Base-by-base conservation (phyloP, 2,329 filamentous ascomycete genomes). In the Sclerotinia glacialis region DNA sequence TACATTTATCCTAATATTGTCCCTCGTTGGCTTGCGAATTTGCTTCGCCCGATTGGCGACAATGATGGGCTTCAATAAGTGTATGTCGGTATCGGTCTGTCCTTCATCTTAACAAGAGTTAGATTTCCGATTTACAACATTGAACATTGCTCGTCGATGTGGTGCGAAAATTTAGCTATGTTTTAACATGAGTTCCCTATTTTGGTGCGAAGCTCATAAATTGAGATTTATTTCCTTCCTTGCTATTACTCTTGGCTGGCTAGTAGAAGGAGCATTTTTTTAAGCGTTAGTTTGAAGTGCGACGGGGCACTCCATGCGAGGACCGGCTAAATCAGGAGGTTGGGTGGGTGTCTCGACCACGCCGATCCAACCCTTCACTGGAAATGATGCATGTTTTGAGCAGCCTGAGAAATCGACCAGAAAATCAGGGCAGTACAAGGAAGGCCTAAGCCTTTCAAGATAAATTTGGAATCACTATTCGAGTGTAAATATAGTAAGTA, bases 1-100 rank as follows among this genome's bases (percentile, higher is more conserved):
- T 65, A 65, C 46, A 53, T 44, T 60, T 65, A 52, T 52, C 54
- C 54, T 50, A 40, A 58, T 26, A 56, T 37, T 60, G 40, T 60
- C 21, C 54, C 21, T 44, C n/a, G 21, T 52, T 46, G 12, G 47
- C 34, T 60, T 18, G 21, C 34, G 34, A 59, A 58, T 65, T 37
- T 46, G 53, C 56, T 52, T 26, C 46, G 49, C 18, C 46, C 42
- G 59, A 50, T 50, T 50, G 46, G 46, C 59, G 34, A 58, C 26
- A 37, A 49, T 59, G 54, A 65, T 49, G 52, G 46, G 47, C n/a
- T 65, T 37, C 64, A 37, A 60, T 40, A 40, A 40, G 12, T 40
- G 46, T 14, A 59, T 60, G 46, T 31, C 64, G 55, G 64, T 65
- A 65, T 34, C 34, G 53, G 44, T 65, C 34, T 5, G 52, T 50